phyloP scores from a whole-genome alignment of 306 rosid species.

The Bauhinia variegata region DNA sequence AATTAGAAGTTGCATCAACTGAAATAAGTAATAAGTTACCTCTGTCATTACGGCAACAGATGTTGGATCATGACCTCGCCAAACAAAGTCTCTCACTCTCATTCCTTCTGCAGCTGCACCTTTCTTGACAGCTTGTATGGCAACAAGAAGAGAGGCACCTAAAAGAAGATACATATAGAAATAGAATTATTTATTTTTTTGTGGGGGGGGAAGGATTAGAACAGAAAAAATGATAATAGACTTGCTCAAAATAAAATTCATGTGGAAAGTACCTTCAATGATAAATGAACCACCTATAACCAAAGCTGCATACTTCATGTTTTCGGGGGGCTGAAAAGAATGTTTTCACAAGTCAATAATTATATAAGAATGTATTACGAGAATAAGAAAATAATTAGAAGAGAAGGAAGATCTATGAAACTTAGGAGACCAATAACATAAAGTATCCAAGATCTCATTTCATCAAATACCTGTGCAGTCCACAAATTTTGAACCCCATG shows the following conservation, averaged over 20 bases:
- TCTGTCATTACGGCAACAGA: constrained; percentile 99
- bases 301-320: constrained; percentile 76
- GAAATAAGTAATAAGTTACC: constrained; percentile 47
- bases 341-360: constrained; percentile 31
- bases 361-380: constrained; percentile 23
- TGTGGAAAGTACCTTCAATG: constrained; percentile 73
- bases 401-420: constrained; percentile 2
- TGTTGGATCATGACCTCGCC: constrained; percentile 99
- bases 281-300: constrained; percentile 91
- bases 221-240: constrained; percentile 14
- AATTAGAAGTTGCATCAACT: constrained; percentile 2
- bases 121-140: constrained; percentile 96
- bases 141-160: constrained; percentile 98
- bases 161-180: too few relatives aligned
- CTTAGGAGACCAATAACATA: constrained; percentile 11
- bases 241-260: constrained; percentile 27
- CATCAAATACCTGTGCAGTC: constrained; percentile 72
- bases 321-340: constrained; percentile 82
- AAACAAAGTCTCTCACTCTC: constrained; percentile 84
- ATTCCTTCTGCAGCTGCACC: constrained; percentile 97
- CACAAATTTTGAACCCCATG: constrained; percentile 94
- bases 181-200: too few relatives aligned
- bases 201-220: too few relatives aligned
- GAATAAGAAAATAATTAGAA: constrained; percentile 7
- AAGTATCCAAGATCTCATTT: constrained; percentile 25